Percentiles rank a stretch among this genome's conserved stretches.
Conservation (phyloP, 2,329 filamentous ascomycete genomes). For the Cladosporium sp. region DNA sequence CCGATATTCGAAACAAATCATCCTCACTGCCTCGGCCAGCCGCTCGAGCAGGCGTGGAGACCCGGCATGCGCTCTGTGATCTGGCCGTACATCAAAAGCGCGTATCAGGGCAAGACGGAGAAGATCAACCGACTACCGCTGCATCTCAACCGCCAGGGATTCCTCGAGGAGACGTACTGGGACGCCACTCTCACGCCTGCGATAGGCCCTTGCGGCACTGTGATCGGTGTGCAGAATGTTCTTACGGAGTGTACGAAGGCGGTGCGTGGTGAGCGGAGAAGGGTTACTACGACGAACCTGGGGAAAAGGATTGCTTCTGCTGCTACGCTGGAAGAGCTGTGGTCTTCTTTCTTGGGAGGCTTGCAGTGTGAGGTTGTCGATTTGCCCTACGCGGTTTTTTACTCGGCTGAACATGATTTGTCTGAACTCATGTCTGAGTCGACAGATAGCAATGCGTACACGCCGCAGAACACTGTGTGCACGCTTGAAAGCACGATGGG, state of each 20-base stretch:
- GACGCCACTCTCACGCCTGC: constrained; percentile 22
- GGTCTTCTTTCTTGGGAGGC: constrained; percentile 11
- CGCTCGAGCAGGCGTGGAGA: constrained; percentile 14
- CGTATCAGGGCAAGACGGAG: constrained; percentile 12
- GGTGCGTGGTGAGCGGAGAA: constrained; percentile 16
- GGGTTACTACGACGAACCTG: constrained; percentile 17
- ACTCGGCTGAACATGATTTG: constrained; percentile 20
- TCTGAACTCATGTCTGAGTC: constrained; percentile 11
- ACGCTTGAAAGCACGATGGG: constrained; percentile 26
- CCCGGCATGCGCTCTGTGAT: constrained; percentile 10
- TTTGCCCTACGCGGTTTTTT: constrained; percentile 1
- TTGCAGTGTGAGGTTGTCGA: constrained; percentile 16
- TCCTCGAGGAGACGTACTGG: constrained; percentile 22
- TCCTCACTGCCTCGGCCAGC: constrained; percentile 10
- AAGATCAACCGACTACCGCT: constrained; percentile 18
- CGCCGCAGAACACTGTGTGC: constrained; percentile 16
- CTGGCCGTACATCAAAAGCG: constrained; percentile 1
- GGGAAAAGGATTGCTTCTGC: constrained; percentile 17
- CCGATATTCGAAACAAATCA: constrained; percentile 29
- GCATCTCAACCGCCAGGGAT: constrained; percentile 16
- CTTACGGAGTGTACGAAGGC: constrained; percentile 14
- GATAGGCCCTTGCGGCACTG: constrained; percentile 16
- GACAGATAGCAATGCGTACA: constrained; percentile 12
- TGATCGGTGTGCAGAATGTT: constrained; percentile 18
- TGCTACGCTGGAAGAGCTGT: neutral